These are phyloP conservation scores for Tulasnella sp. DNA, from an alignment of 768 basidiomycete genomes.

Conservation along the genomic window DNA sequence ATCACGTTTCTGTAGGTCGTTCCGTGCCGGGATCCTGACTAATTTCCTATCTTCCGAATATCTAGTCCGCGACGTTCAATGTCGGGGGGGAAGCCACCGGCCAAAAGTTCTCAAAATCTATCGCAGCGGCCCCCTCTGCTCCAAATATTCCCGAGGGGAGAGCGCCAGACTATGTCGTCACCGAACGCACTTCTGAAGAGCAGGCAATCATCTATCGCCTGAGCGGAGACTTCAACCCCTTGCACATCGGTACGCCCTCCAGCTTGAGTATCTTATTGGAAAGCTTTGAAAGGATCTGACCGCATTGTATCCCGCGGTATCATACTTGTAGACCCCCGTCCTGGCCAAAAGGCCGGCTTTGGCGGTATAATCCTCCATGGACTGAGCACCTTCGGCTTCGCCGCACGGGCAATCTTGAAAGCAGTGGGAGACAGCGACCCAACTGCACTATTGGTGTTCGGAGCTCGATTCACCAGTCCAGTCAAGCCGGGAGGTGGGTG, in stretches of 20 bases:
- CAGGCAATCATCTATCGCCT: slow-evolving; percentile 71
- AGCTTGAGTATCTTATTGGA: not conserved
- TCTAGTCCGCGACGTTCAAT: slow-evolving; percentile 62
- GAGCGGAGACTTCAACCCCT: slow-evolving; percentile 74
- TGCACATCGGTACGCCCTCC: slow-evolving; percentile 58
- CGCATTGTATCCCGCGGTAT: not conserved
- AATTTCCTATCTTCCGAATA: not conserved
- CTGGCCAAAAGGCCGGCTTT: slow-evolving; percentile 72
- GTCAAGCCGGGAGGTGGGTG: slow-evolving; percentile 67
- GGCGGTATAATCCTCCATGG: slow-evolving; percentile 85
- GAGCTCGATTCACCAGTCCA: slow-evolving; percentile 74
- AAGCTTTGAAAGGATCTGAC: not conserved
- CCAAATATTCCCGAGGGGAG: slow-evolving; percentile 60
- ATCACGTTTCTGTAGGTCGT: not conserved
- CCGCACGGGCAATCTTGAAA: slow-evolving; percentile 68
- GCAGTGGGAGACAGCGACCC: slow-evolving; percentile 60
- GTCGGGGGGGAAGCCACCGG: slow-evolving; percentile 64
- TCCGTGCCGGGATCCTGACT: not conserved
- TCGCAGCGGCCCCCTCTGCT: slow-evolving; percentile 57
- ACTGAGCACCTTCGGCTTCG: slow-evolving; percentile 76
- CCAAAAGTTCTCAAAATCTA: slow-evolving; percentile 39
- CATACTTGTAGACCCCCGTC: slow-evolving; percentile 55
- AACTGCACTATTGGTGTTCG: slow-evolving; percentile 60
- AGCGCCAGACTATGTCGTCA: slow-evolving; percentile 57
- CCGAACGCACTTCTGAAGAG: slow-evolving; percentile 57